phyloP scores from a whole-genome alignment of 345 rosid genomes.

The Eucalyptus erythrocorys region DNA sequence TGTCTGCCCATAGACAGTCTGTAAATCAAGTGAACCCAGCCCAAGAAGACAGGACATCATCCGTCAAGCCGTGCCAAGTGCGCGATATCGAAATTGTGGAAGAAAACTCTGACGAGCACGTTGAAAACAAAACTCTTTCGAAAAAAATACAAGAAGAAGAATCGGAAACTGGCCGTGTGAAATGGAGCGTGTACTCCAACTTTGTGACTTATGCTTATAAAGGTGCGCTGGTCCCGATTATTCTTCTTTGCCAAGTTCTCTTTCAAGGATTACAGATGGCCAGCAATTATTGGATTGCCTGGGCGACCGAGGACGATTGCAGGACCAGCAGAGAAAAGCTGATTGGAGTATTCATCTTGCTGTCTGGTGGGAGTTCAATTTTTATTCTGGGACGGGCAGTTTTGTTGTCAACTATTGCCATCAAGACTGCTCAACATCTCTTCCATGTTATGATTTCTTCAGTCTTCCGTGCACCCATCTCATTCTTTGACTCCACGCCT shows the following conservation, averaged over 20 bases:
- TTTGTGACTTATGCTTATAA: constrained; percentile 22
- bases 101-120: constrained; percentile 11
- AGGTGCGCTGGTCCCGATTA: constrained; percentile 7
- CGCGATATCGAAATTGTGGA: constrained; percentile 25
- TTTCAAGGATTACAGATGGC: constrained; percentile 59
- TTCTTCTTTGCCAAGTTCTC: constrained; percentile 4
- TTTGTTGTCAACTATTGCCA: constrained; percentile 38
- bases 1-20: constrained; percentile 63
- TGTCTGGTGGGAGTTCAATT: constrained; percentile 59
- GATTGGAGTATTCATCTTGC: constrained; percentile 33
- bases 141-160: constrained; percentile 29
- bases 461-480: constrained; percentile 52
- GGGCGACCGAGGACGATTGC: constrained; percentile 36
- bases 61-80: neutral
- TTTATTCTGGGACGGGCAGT: constrained; percentile 61
- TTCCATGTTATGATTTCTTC: constrained; percentile 47
- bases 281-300: constrained; percentile 72
- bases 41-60: neutral
- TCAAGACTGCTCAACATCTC: constrained; percentile 55
- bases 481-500: constrained; percentile 62
- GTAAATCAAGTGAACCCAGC: constrained; percentile 30
- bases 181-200: constrained; percentile 51
- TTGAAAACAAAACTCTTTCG: neutral
- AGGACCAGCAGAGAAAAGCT: constrained; percentile 15
- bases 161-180: constrained; percentile 45